Base-by-base conservation (phyloP, 805 yeast species). In the Saccharomyces kudriavzevii region DNA sequence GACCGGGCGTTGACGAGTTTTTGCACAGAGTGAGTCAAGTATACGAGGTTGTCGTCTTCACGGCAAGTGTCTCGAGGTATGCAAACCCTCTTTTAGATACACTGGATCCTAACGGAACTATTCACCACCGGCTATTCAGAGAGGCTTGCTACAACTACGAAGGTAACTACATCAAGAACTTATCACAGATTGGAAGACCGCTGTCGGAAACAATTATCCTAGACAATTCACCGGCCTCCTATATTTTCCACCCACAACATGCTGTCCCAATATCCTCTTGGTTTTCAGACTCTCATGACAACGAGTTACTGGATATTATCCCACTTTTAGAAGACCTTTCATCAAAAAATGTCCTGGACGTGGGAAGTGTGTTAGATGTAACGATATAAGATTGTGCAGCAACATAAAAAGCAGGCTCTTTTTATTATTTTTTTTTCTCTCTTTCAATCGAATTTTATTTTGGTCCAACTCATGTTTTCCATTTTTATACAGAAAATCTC, bases 171-270 rank as follows among this genome's bases (percentile, higher is more conserved):
- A 89, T 94, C 68, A 94, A 94, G 73, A 92, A 94, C 68, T 76
- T 94, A 60, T 84, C 96, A 5, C 97, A 89, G 70, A 82, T 94
- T 61, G 99, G 99, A 11, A 78, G 99, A 63, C 97, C 97, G 2
- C 74, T 94, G 57, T 73, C 79, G 53, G 96, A 90, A 60, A 75
- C 87, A 47, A 90, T 94, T 54, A 94, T 94, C 60, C 83, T 94
- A 59, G 99, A 94, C 74, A 94, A 94, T 71, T 91, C 98, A 2
- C 98, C 99, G 1, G 96, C 98, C 2, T 89, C 97, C n/a, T 94
- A 94, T 71, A 84, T 92, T 53, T 88, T 94, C 77, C 98, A 94
- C 68, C 99, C 99, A 22, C 96, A 89, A 70, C 97, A 94, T 73
- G 96, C 98, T 8, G 86, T 94, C 28, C 99, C 99, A 25, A 88